Conservation (phyloP, 2,329 filamentous ascomycete species). For the Pseudocercospora ulei region DNA sequence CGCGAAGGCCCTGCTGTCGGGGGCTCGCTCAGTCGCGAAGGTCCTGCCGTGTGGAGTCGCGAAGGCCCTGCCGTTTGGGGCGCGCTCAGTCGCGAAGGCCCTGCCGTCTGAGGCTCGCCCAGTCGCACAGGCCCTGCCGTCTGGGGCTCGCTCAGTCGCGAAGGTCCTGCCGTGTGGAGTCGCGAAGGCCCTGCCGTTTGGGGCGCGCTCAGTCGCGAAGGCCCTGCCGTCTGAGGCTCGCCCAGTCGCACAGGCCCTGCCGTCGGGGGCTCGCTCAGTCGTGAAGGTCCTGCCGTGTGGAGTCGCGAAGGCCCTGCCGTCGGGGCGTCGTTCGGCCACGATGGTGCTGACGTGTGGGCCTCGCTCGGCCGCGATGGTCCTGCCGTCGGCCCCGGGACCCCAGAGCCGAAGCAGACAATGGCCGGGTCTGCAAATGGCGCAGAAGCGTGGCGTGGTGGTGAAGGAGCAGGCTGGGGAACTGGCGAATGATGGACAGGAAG, state of each 20-base stretch:
- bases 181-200: conserved; percentile 22
- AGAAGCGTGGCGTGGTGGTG: conserved; percentile 34
- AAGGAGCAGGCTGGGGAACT: conserved; percentile 19
- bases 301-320: conserved; percentile 36
- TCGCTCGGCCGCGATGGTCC: conserved; percentile 21
- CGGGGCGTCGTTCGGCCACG: conserved; percentile 32
- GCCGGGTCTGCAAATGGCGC: conserved; percentile 64
- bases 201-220: conserved; percentile 19
- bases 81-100: conserved; percentile 20
- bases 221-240: conserved; percentile 22
- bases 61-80: conserved; percentile 23
- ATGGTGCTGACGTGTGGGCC: conserved; percentile 40
- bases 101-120: conserved; percentile 22
- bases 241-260: conserved; percentile 21
- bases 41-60: conserved; percentile 21
- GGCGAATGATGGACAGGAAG: conserved; percentile 20
- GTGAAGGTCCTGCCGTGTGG: conserved; percentile 27
- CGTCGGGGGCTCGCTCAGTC: conserved; percentile 20
- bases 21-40: conserved; percentile 19
- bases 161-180: conserved; percentile 21
- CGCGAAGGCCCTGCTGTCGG: conserved; percentile 22
- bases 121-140: too few relatives aligned
- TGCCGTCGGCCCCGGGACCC: conserved; percentile 27
- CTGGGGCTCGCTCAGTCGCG: conserved; percentile 19
- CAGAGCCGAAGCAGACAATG: conserved; percentile 57